Percentiles rank a stretch among this genome's conserved stretches.
phyloP scores from a whole-genome alignment of 176 grass and related monocot species.

The Triticum monococcum region DNA sequence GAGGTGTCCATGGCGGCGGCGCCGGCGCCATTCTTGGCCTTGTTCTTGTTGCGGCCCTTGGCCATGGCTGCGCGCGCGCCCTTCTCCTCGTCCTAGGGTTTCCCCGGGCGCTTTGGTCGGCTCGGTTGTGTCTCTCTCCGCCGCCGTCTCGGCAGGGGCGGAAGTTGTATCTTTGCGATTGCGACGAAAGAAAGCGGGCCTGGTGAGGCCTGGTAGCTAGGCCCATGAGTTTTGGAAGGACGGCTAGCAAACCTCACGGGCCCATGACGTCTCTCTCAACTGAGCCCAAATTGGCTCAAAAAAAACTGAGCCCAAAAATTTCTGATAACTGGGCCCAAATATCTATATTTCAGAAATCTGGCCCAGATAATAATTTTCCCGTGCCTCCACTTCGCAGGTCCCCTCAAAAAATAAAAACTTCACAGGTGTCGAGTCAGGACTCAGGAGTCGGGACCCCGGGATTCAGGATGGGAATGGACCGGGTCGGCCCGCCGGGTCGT shows the following conservation, averaged over 20 bases:
- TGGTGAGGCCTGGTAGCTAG: neutral
- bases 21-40: conserved; percentile 31
- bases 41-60: conserved; percentile 73
- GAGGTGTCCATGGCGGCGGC: conserved; percentile 56
- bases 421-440: too few species aligned
- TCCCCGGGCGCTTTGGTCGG: neutral
- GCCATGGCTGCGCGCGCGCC: conserved; percentile 50
- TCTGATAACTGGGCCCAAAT: neutral
- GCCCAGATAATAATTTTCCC: too few species aligned
- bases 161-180: neutral
- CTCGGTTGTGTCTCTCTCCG: neutral
- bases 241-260: too few species aligned
- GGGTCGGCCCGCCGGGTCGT: too few species aligned
- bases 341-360: too few species aligned
- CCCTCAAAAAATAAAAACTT: too few species aligned
- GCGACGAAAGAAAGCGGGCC: neutral
- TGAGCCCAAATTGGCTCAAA: too few species aligned
- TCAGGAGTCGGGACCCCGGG: too few species aligned
- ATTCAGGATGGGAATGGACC: neutral
- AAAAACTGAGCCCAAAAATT: too few species aligned
- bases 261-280: too few species aligned
- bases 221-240: neutral
- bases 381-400: too few species aligned
- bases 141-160: neutral
- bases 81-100: conserved; percentile 56